Evolutionary conservation across 345 rosid genomes (phyloP).

Genomic region (Gossypium stocksii): DNA sequence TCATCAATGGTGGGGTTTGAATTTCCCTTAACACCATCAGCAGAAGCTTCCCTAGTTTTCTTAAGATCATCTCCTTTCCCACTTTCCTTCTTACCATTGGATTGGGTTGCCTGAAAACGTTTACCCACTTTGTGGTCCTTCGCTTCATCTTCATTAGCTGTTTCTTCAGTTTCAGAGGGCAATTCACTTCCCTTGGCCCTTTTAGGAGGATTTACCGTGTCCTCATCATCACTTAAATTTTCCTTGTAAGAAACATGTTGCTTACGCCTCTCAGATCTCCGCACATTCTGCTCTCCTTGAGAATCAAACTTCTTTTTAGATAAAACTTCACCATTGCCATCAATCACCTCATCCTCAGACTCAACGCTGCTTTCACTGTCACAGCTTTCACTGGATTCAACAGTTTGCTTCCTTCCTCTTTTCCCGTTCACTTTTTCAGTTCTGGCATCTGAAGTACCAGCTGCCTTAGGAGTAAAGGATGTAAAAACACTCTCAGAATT

Average conservation of each 20-base stretch:
- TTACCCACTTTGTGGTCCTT: constrained; percentile 18
- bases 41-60: constrained; percentile 21
- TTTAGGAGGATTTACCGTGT: constrained; percentile 25
- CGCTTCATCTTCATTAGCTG: constrained; percentile 18
- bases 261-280: constrained; percentile 69
- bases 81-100: background rate
- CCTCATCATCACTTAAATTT: constrained; percentile 65
- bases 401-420: constrained; percentile 41
- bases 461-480: constrained; percentile 24
- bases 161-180: constrained; percentile 20
- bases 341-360: constrained; percentile 27
- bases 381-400: constrained; percentile 51
- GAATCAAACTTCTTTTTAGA: constrained; percentile 27
- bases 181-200: constrained; percentile 31
- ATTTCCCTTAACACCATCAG: constrained; percentile 7
- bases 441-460: constrained; percentile 22
- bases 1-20: constrained; percentile 15
- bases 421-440: constrained; percentile 39
- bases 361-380: constrained; percentile 27
- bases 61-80: constrained; percentile 19
- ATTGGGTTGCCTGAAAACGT: background rate
- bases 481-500: constrained; percentile 26
- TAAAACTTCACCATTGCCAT: constrained; percentile 33
- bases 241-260: constrained; percentile 65
- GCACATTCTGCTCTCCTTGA: constrained; percentile 31